Evolutionary conservation across 768 basidiomycete genomes (phyloP), one percentile per base, ranked within the genome.

Genomic region (Hemileccinum impolitum): DNA sequence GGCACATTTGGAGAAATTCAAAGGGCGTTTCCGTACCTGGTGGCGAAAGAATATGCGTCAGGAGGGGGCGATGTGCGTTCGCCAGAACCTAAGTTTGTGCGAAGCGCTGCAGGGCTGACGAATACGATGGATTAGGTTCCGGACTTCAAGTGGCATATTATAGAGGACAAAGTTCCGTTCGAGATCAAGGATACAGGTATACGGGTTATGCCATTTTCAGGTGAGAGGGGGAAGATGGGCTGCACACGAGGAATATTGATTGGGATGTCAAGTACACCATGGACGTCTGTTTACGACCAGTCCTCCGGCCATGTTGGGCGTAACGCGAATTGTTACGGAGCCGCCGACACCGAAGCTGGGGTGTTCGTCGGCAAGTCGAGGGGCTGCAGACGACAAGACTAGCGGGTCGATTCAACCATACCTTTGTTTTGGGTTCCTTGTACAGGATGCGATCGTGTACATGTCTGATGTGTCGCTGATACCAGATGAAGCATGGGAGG

Each of bases 391-490:
- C 19, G 39, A 35, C 26, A 47, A 31, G 43, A 41, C 1, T 14
- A 18, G 39, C 26, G 45, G 52, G 18, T 52, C 48, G 41, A 72
- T 81, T 15, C 67, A 70, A n/a, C 85, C 85, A 2, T 87, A 82
- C 61, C 59, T 80, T 43, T 84, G 79, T 59, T 76, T 84, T 58
- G 87, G 84, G 25, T 90, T 90, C 71, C 75, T 79, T 59, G 72
- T 89, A 39, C 78, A 84, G 57, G 71, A 84, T 31, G 68, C 76
- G 26, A 67, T 94, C 39, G 72, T 82, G 13, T 94, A 94, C 70
- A 75, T 95, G 51, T 85, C 87, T 23, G 94, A 96, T 64, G 87
- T 85, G 36, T 90, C 87, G 9, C 69, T 78, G 56, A 87, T 95
- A 47, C 91, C 93, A 2, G 80, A 86, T 8, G 75, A 79, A 31